Evolutionary conservation across 2,329 filamentous ascomycete genomes (phyloP).

Genomic region (Arthrinium phaeospermum): DNA sequence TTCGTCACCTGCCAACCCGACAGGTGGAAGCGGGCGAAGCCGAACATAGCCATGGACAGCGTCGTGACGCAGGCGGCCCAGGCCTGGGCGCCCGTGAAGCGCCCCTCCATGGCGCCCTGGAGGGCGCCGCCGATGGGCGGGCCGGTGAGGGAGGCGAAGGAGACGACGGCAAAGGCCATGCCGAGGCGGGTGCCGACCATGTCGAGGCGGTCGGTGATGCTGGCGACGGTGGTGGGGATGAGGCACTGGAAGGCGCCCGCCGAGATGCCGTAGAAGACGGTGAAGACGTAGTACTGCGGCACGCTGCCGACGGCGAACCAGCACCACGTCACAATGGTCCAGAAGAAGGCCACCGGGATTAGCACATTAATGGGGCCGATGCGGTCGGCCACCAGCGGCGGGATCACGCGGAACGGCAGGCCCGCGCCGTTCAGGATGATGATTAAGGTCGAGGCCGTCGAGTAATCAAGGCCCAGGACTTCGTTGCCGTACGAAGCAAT

Average conservation of each 20-base stretch:
- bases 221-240: slow-evolving; percentile 45
- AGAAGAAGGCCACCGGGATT: slow-evolving; percentile 34
- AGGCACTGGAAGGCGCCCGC: slow-evolving; percentile 47
- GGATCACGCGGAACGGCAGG: slow-evolving; percentile 43
- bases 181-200: slow-evolving; percentile 47
- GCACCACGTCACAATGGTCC: slow-evolving; percentile 40
- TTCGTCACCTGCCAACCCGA: slow-evolving; percentile 11
- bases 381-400: slow-evolving; percentile 43
- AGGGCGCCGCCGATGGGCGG: slow-evolving; percentile 47
- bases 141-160: slow-evolving; percentile 45
- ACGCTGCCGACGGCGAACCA: slow-evolving; percentile 45
- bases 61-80: slow-evolving; percentile 38
- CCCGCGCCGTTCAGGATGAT: slow-evolving; percentile 48
- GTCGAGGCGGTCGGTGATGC: slow-evolving; percentile 45
- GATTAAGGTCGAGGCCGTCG: slow-evolving; percentile 41
- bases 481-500: slow-evolving; percentile 43
- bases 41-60: slow-evolving; percentile 13
- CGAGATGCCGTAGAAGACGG: slow-evolving; percentile 39
- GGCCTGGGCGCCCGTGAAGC: slow-evolving; percentile 37
- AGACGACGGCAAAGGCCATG: slow-evolving; percentile 47
- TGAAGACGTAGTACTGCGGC: slow-evolving; percentile 44
- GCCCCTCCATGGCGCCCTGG: slow-evolving; percentile 34
- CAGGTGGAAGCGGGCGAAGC: background rate
- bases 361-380: slow-evolving; percentile 45
- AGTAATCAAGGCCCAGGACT: slow-evolving; percentile 41